phyloP scores from a whole-genome alignment of 2,329 filamentous ascomycete genomes.

The Trichocomaceae sp. region DNA sequence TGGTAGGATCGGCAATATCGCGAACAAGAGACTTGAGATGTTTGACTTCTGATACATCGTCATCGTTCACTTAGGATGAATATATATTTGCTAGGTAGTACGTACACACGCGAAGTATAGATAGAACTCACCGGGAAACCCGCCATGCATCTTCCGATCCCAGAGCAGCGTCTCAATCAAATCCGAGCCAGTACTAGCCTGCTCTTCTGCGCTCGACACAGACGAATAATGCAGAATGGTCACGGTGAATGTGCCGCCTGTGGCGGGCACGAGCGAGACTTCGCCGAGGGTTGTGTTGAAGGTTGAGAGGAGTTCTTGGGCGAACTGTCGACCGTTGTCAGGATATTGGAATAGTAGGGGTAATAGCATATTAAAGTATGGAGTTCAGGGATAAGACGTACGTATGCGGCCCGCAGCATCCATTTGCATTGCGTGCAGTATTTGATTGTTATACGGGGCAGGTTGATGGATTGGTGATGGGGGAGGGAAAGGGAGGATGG shows the following conservation, averaged over 20 bases:
- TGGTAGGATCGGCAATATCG: constrained; percentile 70
- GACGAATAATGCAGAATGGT: constrained; percentile 45
- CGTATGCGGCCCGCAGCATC: constrained; percentile 81
- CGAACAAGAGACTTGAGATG: constrained; percentile 78
- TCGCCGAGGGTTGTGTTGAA: constrained; percentile 80
- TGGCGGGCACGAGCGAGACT: constrained; percentile 76
- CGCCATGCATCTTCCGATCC: constrained; percentile 80
- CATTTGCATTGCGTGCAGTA: constrained; percentile 94
- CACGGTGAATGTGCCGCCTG: constrained; percentile 76
- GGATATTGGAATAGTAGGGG: not conserved
- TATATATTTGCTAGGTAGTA: too few relatives aligned
- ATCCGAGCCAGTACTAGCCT: constrained; percentile 15
- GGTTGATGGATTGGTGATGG: constrained; percentile 24
- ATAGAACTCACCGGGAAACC: constrained; percentile 63
- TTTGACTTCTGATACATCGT: constrained; percentile 83
- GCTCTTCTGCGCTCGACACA: not conserved
- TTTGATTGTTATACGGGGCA: constrained; percentile 76
- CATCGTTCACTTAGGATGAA: too few relatives aligned
- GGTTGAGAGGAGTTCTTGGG: constrained; percentile 89
- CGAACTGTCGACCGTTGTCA: constrained; percentile 55
- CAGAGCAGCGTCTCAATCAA: constrained; percentile 60
- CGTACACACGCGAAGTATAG: not conserved
- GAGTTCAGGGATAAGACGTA: constrained; percentile 43
- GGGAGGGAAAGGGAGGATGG: not conserved
- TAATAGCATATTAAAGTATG: too few relatives aligned